phyloP scores from a whole-genome alignment of 2,329 filamentous ascomycete genomes.

The Aureobasidium sp. region DNA sequence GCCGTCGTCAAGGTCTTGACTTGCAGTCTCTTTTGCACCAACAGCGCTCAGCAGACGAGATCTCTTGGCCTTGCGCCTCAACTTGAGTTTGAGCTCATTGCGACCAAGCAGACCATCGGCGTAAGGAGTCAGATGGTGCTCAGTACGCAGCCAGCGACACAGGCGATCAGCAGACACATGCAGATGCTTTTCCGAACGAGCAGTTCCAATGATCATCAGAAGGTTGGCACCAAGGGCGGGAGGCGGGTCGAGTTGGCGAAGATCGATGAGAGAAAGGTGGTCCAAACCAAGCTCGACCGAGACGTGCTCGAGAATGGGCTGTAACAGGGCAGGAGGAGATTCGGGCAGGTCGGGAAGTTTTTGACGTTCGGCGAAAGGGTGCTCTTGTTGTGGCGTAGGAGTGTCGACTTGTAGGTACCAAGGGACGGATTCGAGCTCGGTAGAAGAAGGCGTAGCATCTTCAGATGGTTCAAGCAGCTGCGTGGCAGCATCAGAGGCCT shows the following conservation, averaged over 20 bases:
- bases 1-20: conserved; percentile 65
- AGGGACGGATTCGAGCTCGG: conserved; percentile 36
- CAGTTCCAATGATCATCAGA: conserved; percentile 87
- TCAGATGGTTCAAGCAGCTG: neutral
- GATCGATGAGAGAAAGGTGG: conserved; percentile 68
- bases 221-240: conserved; percentile 80
- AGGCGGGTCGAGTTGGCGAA: conserved; percentile 76
- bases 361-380: conserved; percentile 43
- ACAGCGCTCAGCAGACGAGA: conserved; percentile 71
- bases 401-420: conserved; percentile 80
- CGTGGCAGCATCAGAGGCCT: neutral
- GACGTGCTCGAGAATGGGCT: conserved; percentile 65
- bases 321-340: conserved; percentile 62
- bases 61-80: conserved; percentile 70
- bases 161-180: conserved; percentile 87
- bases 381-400: conserved; percentile 30
- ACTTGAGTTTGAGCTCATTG: conserved; percentile 82
- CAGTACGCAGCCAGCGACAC: conserved; percentile 71
- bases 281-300: conserved; percentile 83
- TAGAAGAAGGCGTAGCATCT: neutral
- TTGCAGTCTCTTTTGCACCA: conserved; percentile 48
- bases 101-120: conserved; percentile 85
- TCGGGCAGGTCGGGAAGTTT: conserved; percentile 56
- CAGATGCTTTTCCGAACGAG: conserved; percentile 85
- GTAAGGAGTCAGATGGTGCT: conserved; percentile 62